phyloP scores from a whole-genome alignment of 352 stramenopile species.

The Pythium dissimile region DNA sequence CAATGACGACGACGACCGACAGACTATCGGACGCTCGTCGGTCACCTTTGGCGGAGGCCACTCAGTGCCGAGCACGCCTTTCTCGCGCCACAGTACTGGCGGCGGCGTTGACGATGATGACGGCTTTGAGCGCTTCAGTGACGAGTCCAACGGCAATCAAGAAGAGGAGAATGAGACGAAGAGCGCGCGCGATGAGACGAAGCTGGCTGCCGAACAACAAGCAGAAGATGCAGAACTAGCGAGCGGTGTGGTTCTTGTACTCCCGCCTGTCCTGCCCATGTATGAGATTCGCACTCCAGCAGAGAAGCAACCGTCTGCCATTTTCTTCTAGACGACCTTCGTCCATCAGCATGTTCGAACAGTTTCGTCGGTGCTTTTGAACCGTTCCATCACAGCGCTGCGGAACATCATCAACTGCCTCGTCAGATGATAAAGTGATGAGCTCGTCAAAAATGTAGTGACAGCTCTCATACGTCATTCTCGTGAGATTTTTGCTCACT shows the following conservation, averaged over 20 bases:
- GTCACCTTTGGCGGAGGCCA: conserved; percentile 19
- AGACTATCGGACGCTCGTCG: conserved; percentile 4
- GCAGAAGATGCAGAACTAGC: background rate
- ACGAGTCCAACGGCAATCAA: background rate
- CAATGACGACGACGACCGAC: background rate
- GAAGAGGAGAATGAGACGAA: background rate
- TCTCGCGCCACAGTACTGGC: conserved; percentile 25
- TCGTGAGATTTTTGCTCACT: background rate
- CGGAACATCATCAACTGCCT: too few relatives aligned
- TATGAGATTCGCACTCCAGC: too few relatives aligned
- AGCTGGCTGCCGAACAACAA: background rate
- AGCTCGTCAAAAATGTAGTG: background rate
- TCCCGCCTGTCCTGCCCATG: background rate
- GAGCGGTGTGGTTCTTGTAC: background rate
- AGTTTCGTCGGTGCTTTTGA: too few relatives aligned
- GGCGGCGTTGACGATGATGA: conserved; percentile 8
- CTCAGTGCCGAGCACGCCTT: conserved; percentile 39
- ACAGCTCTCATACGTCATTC: background rate
- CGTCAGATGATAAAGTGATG: too few relatives aligned
- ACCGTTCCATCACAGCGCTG: too few relatives aligned
- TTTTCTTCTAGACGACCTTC: background rate
- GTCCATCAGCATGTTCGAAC: too few relatives aligned
- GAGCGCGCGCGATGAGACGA: background rate
- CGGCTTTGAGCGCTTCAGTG: conserved; percentile 10
- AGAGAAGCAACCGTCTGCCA: background rate